Percentiles rank a stretch among this genome's conserved stretches.
Conservation (phyloP, 1,284 basidiomycete genomes). For the Tetrapyrgos nigripes region DNA sequence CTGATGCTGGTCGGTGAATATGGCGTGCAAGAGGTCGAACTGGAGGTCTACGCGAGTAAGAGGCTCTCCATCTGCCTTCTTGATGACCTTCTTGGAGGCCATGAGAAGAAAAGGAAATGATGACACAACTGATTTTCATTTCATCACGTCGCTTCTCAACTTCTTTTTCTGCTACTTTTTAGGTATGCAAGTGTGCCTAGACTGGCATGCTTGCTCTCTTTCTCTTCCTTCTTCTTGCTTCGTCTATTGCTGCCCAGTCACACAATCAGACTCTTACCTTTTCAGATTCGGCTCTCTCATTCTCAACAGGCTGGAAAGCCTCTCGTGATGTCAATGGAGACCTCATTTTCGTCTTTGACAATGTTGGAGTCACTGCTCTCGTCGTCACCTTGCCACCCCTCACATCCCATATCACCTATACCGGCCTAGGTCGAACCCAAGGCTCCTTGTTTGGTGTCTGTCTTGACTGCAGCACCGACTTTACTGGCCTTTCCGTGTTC, state of each 20-base stretch:
- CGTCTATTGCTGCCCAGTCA: not conserved
- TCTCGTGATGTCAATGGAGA: conserved; percentile 2
- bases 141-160: not conserved
- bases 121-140: not conserved
- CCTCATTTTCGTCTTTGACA: conserved; percentile 11
- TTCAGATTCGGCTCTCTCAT: conserved; percentile 11
- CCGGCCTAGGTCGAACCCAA: conserved; percentile 18
- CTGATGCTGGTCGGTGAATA: conserved; percentile 64
- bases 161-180: not conserved
- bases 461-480: conserved; percentile 16
- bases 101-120: not conserved
- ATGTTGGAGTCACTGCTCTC: conserved; percentile 10
- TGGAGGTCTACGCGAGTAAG: conserved; percentile 74
- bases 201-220: not conserved
- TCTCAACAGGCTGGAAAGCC: conserved; percentile 17
- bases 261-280: conserved; percentile 8
- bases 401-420: conserved; percentile 16
- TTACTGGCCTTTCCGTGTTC: conserved; percentile 9
- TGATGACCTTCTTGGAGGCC: conserved; percentile 41
- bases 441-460: conserved; percentile 26
- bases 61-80: conserved; percentile 66
- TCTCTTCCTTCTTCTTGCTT: not conserved
- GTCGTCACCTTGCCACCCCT: conserved; percentile 10
- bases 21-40: conserved; percentile 72
- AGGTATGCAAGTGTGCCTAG: not conserved